These are phyloP conservation scores for Cryptococcus sp. DNA, from an alignment of 1,284 basidiomycete species.

Conservation along the genomic window DNA sequence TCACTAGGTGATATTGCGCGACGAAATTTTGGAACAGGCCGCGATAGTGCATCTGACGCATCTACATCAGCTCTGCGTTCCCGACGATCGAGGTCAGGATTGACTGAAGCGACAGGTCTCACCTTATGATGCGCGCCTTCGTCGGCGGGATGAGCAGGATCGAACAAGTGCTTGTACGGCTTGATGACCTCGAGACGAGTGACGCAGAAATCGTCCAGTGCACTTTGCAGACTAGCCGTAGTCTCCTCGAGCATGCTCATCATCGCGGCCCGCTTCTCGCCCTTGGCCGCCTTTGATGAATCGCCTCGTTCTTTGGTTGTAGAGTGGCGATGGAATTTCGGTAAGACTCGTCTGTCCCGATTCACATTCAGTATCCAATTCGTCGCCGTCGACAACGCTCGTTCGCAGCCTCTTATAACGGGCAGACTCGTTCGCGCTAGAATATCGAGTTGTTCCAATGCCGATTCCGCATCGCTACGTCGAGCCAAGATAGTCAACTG, in stretches of 20 bases:
- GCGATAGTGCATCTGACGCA: conserved; percentile 42
- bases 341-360: conserved; percentile 21
- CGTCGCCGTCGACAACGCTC: conserved; percentile 33
- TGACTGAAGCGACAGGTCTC: not conserved
- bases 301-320: not conserved
- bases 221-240: conserved; percentile 29
- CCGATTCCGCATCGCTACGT: conserved; percentile 56
- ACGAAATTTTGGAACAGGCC: conserved; percentile 65
- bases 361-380: conserved; percentile 39
- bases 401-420: conserved; percentile 39
- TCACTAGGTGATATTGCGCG: conserved; percentile 68
- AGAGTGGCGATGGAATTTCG: not conserved
- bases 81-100: not conserved
- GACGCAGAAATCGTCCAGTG: conserved; percentile 57
- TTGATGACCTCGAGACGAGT: conserved; percentile 63
- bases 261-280: not conserved
- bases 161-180: conserved; percentile 68
- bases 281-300: not conserved
- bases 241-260: conserved; percentile 10
- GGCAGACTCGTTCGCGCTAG: conserved; percentile 65
- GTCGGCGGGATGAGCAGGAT: conserved; percentile 50
- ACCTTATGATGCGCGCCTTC: conserved; percentile 23
- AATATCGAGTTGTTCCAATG: conserved; percentile 60
- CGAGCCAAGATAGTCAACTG: not conserved
- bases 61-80: not conserved